Percentiles rank a stretch among this genome's conserved stretches.
These are phyloP conservation scores for Ceratobasidium sp. DNA, from an alignment of 1,284 basidiomycete genomes.

Conservation along the genomic window DNA sequence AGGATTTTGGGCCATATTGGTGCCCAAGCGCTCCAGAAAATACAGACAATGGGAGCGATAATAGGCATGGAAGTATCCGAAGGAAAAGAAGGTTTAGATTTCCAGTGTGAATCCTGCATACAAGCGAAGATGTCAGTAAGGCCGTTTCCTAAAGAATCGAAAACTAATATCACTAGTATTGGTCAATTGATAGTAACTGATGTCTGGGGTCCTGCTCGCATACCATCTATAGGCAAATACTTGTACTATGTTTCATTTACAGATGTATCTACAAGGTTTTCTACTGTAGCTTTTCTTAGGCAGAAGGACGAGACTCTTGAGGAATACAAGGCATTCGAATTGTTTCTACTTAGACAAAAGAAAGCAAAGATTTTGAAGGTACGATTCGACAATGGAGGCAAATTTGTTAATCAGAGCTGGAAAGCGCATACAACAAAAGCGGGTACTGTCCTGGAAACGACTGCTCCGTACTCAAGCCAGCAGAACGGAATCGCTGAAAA, in stretches of 20 bases:
- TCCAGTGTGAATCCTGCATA: slow-evolving; percentile 44
- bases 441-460: slow-evolving; percentile 46
- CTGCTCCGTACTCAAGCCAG: slow-evolving; percentile 51
- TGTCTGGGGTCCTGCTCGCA: slow-evolving; percentile 46
- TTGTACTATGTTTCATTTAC: slow-evolving; percentile 47
- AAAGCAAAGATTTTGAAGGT: background rate
- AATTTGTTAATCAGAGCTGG: slow-evolving; percentile 42
- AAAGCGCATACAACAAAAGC: slow-evolving; percentile 8
- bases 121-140: slow-evolving; percentile 45
- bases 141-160: slow-evolving; percentile 43
- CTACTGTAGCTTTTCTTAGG: slow-evolving; percentile 44
- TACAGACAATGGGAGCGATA: slow-evolving; percentile 47
- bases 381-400: slow-evolving; percentile 41
- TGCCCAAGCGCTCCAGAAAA: slow-evolving; percentile 42
- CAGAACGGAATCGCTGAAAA: slow-evolving; percentile 55
- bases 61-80: slow-evolving; percentile 47
- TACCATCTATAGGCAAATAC: slow-evolving; percentile 41
- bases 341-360: slow-evolving; percentile 1
- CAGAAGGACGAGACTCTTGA: slow-evolving; percentile 45
- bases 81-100: background rate
- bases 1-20: slow-evolving; percentile 50
- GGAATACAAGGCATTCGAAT: slow-evolving; percentile 13
- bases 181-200: slow-evolving; percentile 47
- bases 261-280: slow-evolving; percentile 45
- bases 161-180: slow-evolving; percentile 37